phyloP scores from a whole-genome alignment of 306 rosid species.

The Vicia sativa region DNA sequence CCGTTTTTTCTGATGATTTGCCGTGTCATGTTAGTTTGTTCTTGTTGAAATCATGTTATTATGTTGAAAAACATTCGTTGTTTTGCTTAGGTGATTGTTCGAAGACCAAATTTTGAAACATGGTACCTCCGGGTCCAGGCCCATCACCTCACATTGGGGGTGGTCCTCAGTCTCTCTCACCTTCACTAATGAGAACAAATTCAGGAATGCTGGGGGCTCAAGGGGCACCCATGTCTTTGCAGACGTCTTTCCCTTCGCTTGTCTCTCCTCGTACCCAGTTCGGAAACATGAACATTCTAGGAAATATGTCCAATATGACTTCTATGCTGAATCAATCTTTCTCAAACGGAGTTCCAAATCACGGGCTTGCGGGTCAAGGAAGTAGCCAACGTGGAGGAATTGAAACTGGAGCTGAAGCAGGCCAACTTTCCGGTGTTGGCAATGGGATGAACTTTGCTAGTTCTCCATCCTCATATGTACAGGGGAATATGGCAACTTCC shows the following conservation, averaged over 20 bases:
- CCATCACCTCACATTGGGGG: conserved; percentile 86
- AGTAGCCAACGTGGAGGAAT: conserved; percentile 71
- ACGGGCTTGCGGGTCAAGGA: conserved; percentile 74
- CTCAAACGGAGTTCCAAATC: conserved; percentile 70
- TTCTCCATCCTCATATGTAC: conserved; percentile 63
- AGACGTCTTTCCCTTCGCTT: conserved; percentile 70
- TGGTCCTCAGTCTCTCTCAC: conserved; percentile 70
- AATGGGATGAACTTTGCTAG: conserved; percentile 70
- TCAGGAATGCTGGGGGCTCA: conserved; percentile 90
- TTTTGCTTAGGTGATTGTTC: conserved; percentile 47
- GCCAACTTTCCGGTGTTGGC: conserved; percentile 72
- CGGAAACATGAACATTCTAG: conserved; percentile 75
- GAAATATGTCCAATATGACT: conserved; percentile 75
- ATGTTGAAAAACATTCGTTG: conserved; percentile 50
- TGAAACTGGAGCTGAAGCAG: conserved; percentile 74
- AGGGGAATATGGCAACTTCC: conserved; percentile 65
- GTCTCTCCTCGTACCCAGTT: conserved; percentile 75
- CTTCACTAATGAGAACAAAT: conserved; percentile 81
- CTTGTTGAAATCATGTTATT: conserved; percentile 44
- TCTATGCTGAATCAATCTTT: conserved; percentile 81
- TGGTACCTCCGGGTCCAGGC: conserved; percentile 96
- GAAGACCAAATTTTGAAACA: conserved; percentile 48
- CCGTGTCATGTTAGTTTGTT: conserved; percentile 51
- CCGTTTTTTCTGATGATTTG: conserved; percentile 38
- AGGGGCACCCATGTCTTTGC: conserved; percentile 77